These are phyloP conservation scores for Saccharum spontaneum DNA, from an alignment of 176 grass and related monocot genomes.

Conservation along the genomic window DNA sequence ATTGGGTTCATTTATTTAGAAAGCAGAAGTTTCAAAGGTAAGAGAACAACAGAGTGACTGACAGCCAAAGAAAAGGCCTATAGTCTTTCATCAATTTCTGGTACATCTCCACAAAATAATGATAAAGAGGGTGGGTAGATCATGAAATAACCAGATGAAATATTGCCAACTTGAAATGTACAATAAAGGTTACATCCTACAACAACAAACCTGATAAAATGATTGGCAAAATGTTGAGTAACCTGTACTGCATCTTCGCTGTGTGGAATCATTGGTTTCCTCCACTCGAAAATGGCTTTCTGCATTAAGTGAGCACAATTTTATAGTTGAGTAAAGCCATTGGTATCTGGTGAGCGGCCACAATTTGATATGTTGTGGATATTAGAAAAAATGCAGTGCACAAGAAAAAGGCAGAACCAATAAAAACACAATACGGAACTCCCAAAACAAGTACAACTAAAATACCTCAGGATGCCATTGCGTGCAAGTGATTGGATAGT, in stretches of 20 bases:
- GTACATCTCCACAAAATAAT: conserved; percentile 1
- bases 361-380: neutral
- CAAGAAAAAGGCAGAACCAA: neutral
- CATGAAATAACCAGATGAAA: neutral
- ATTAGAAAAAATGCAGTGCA: neutral
- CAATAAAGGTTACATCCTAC: neutral
- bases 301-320: conserved; percentile 32
- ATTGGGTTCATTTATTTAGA: neutral
- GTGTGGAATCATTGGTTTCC: conserved; percentile 77
- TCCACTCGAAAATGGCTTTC: conserved; percentile 95
- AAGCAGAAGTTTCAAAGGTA: neutral
- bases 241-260: conserved; percentile 76
- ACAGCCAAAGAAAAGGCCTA: neutral
- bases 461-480: conserved; percentile 98
- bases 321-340: neutral
- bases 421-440: neutral
- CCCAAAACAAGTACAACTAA: neutral
- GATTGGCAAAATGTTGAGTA: conserved; percentile 73
- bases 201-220: conserved; percentile 80
- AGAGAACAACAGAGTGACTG: neutral
- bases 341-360: neutral
- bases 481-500: conserved; percentile 85
- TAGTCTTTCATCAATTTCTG: neutral
- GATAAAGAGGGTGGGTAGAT: neutral
- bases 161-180: neutral